Conservation (phyloP, 768 basidiomycete genomes). For the Leccinum subgranulosum region DNA sequence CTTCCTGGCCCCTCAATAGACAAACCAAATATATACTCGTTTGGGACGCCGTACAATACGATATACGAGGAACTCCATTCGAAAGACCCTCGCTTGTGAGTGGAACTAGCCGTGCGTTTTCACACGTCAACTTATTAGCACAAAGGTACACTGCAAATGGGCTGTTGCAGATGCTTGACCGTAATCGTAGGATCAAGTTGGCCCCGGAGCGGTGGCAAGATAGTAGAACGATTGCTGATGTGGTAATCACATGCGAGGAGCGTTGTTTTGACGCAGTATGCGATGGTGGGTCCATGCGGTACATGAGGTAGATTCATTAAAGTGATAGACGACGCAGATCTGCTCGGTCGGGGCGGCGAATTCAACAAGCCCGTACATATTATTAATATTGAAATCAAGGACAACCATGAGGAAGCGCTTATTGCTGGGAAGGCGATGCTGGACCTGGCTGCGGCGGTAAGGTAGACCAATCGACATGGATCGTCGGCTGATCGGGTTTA, state of each 20-base stretch:
- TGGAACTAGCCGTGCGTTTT: conserved; percentile 10
- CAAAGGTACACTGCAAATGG: conserved; percentile 90
- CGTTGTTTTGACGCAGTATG: conserved; percentile 98
- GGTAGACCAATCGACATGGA: conserved; percentile 28
- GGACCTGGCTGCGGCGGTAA: conserved; percentile 84
- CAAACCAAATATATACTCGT: conserved; percentile 94
- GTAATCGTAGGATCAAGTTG: conserved; percentile 85
- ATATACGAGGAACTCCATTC: conserved; percentile 87
- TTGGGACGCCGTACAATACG: conserved; percentile 94
- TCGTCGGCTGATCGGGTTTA: conserved; percentile 31
- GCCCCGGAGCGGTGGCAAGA: conserved; percentile 99
- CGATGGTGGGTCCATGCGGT: conserved; percentile 64
- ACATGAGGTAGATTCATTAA: conserved; percentile 8
- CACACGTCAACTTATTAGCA: conserved; percentile 11
- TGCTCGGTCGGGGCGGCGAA: conserved; percentile 85
- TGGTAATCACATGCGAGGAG: conserved; percentile 99
- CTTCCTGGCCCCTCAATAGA: conserved; percentile 95
- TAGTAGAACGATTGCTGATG: conserved; percentile 80
- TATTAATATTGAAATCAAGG: conserved; percentile 98
- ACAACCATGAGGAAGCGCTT: conserved; percentile 97
- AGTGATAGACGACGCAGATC: conserved; percentile 48
- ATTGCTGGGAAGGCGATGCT: conserved; percentile 96
- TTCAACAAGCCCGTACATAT: conserved; percentile 92
- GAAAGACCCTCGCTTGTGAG: conserved; percentile 85
- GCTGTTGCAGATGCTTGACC: conserved; percentile 91